Conservation (phyloP, 805 yeast species). For the Lipomyces sp. region DNA sequence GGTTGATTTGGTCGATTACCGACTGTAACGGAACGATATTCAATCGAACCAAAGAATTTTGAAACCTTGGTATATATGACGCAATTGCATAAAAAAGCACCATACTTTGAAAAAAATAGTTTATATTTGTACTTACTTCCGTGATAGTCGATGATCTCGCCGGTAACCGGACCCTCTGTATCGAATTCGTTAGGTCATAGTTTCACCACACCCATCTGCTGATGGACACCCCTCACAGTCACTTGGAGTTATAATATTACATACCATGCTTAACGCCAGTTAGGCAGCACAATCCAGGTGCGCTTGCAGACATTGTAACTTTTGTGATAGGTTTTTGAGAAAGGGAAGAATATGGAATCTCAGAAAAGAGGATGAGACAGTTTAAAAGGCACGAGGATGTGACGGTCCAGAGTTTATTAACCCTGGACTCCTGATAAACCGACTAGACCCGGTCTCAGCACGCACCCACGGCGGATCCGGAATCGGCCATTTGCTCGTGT, state of each 20-base stretch:
- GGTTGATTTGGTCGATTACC: too few species aligned
- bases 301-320: slow-evolving; percentile 30
- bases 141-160: slow-evolving; percentile 37
- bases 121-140: slow-evolving; percentile 27
- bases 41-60: too few species aligned
- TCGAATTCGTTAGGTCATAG: neutral
- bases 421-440: too few species aligned
- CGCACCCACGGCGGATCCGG: too few species aligned
- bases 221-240: neutral
- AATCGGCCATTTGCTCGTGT: too few species aligned
- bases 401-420: too few species aligned
- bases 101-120: neutral
- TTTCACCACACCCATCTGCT: too few species aligned
- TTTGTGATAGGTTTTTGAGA: neutral
- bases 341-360: neutral
- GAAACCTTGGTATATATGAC: too few species aligned
- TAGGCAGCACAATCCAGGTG: slow-evolving; percentile 38
- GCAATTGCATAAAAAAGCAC: neutral
- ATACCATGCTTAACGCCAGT: slow-evolving; percentile 37
- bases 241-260: slow-evolving; percentile 2
- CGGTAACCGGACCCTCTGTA: slow-evolving; percentile 32
- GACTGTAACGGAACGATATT: too few species aligned
- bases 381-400: too few species aligned
- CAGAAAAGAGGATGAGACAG: neutral
- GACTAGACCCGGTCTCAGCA: too few species aligned